These are phyloP conservation scores for Trypanosoma caninum DNA, from an alignment of 208 protist genomes.

Conservation along the genomic window DNA sequence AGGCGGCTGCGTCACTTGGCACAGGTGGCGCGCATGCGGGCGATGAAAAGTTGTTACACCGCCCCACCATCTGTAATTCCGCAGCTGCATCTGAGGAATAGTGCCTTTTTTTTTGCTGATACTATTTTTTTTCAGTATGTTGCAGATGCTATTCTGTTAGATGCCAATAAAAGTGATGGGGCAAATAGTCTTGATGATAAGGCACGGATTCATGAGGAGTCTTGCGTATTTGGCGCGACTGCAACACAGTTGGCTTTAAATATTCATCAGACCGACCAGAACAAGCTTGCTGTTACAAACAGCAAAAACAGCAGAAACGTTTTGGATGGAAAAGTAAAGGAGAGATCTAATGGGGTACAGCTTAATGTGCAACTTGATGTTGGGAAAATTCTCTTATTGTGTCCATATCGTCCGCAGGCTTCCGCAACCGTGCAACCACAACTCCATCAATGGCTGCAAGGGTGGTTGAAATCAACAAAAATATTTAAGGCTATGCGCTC, in stretches of 20 bases:
- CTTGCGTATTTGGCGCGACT: constrained; percentile 7
- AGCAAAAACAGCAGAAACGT: background rate
- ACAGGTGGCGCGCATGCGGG: constrained; percentile 48
- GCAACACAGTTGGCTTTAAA: constrained; percentile 10
- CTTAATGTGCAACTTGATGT: constrained; percentile 61
- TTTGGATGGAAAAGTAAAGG: background rate
- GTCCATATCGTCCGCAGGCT: constrained; percentile 54
- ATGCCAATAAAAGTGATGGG: background rate
- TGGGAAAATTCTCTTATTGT: constrained; percentile 32
- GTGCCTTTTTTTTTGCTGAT: constrained; percentile 67
- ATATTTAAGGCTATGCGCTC: constrained; percentile 1
- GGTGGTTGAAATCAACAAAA: constrained; percentile 40
- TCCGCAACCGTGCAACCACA: constrained; percentile 71
- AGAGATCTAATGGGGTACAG: constrained; percentile 33
- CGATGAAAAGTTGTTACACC: constrained; percentile 49
- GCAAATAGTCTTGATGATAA: background rate
- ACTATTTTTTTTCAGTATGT: constrained; percentile 67
- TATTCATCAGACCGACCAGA: constrained; percentile 19
- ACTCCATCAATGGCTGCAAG: constrained; percentile 47
- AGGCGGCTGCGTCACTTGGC: constrained; percentile 43
- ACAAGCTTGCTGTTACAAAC: background rate
- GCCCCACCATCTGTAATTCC: constrained; percentile 55
- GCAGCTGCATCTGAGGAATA: constrained; percentile 65
- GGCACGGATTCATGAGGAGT: background rate
- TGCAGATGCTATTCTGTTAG: constrained; percentile 49